phyloP scores from a whole-genome alignment of 768 basidiomycete genomes.

The Boletus pseudopeckii region DNA sequence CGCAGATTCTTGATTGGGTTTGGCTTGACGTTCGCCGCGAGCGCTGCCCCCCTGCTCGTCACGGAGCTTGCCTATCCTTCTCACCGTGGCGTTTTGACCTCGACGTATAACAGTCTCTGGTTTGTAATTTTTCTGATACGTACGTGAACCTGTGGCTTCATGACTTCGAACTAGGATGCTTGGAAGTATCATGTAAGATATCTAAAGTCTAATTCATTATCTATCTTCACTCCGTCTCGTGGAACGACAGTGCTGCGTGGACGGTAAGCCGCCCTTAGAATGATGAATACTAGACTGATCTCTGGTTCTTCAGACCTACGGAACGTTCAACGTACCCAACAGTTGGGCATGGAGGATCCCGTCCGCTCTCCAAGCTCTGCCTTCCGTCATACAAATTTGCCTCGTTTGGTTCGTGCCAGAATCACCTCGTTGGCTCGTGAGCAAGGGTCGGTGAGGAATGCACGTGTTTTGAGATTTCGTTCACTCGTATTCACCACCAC shows the following conservation, averaged over 20 bases:
- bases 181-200: constrained; percentile 33
- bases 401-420: constrained; percentile 34
- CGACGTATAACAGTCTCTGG: constrained; percentile 45
- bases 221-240: background rate
- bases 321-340: constrained; percentile 9
- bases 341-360: constrained; percentile 21
- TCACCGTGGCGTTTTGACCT: constrained; percentile 44
- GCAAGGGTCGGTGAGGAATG: constrained; percentile 27
- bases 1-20: constrained; percentile 39
- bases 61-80: constrained; percentile 51
- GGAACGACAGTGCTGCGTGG: constrained; percentile 57
- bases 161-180: constrained; percentile 13
- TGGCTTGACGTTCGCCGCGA: constrained; percentile 39
- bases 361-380: constrained; percentile 13
- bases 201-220: background rate
- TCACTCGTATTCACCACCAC: background rate
- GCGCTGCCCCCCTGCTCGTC: constrained; percentile 47
- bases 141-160: background rate
- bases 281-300: background rate
- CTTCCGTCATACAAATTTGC: constrained; percentile 7
- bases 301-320: constrained; percentile 10
- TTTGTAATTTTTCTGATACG: constrained; percentile 13
- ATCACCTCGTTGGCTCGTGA: constrained; percentile 29
- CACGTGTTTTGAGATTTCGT: background rate
- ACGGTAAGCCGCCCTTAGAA: constrained; percentile 24